Base-by-base conservation (phyloP, 305 asterid genomes). In the Andrographis paniculata region DNA sequence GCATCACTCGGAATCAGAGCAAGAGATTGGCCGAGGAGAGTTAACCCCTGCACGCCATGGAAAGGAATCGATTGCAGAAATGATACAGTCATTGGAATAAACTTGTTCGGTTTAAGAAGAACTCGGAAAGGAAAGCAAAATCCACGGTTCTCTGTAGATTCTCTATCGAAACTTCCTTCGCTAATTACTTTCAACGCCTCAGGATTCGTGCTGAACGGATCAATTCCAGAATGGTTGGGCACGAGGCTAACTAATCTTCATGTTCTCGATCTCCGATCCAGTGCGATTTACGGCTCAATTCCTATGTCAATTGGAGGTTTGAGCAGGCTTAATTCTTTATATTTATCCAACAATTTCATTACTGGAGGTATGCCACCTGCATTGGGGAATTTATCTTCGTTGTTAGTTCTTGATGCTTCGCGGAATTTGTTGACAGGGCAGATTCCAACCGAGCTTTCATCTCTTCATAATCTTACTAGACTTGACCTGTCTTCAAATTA, bases 401-500 rank as follows among this genome's bases (percentile, higher is more conserved):
- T 70, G 12, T 58, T 73, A 2, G 51, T 50, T 45, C 68, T 71
- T 28, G 63, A 71, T 71, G 68, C 71, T 42, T 71, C 78, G 1
- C 58, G 44, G 17, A 75, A 75, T 53, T 52, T 41, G 7, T 60
- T 75, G 21, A 68, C 78, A 14, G 82, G 82, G 33, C 61, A 42
- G 15, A 71, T 75, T 35, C 73, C 82, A 6, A 42, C 5, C 12
- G 66, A 62, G 47, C 14, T 75, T 58, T 62, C 73, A 7, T 35
- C 62, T 16, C 69, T 75, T 31, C 17, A 39, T 35, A 81, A 81
- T 65, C 80, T 85, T 9, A 69, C 62, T 35, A 6, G 17, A 16
- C 87, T 86, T 33, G 80, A 79, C 54, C 55, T 86, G 23, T 86
- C 94, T 18, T 71, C 66, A 11, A 86, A 86, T 61, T 73, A 23